Evolutionary conservation across 768 basidiomycete species (phyloP), one percentile per base, ranked within the genome.

Genomic region (Wakefieldia striispora): DNA sequence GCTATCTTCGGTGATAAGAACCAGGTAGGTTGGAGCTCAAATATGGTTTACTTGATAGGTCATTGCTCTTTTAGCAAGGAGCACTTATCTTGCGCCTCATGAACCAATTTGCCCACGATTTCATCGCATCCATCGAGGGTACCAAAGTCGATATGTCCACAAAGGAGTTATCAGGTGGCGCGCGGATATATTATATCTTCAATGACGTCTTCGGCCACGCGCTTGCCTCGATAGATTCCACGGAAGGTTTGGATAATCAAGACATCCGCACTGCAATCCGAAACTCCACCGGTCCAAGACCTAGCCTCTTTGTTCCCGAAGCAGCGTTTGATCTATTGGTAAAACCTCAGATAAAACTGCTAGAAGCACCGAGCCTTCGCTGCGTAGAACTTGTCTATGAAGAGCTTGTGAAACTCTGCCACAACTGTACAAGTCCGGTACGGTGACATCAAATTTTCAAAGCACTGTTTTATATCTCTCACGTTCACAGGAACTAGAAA

Each of bases 341-440:
- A 54, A 98, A 98, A 66, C 97, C 97, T 0, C 97, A 99, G 70
- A 97, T 99, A 67, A 95, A 97, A 72, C 75, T 98, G 20, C 72
- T 99, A 43, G 95, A 98, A 69, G 82, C 91, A 11, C 97, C 97
- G 13, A 92, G 91, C 71, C 69, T 97, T 70, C 79, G 97, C 37
- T 99, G 97, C 59, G 97, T 98, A 17, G 97, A 98, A 68, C 72
- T 99, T 59, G 97, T 99, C 8, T 99, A 99, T 66, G 97, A 99
- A 68, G 97, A 99, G 69, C 74, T 99, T 46, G 97, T 99, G 56
- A 98, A 98, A 76, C 95, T 99, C 40, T 98, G 97, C 69, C 97
- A 99, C 66, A 98, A 95, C 63, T 97, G 95, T 71, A 97, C 95
- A 4, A 89, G 89, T 66, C 67, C 80, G 43, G 94, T 95, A 63